Evolutionary conservation across 805 yeast genomes (phyloP).

Genomic region (Starmerella floricola): DNA sequence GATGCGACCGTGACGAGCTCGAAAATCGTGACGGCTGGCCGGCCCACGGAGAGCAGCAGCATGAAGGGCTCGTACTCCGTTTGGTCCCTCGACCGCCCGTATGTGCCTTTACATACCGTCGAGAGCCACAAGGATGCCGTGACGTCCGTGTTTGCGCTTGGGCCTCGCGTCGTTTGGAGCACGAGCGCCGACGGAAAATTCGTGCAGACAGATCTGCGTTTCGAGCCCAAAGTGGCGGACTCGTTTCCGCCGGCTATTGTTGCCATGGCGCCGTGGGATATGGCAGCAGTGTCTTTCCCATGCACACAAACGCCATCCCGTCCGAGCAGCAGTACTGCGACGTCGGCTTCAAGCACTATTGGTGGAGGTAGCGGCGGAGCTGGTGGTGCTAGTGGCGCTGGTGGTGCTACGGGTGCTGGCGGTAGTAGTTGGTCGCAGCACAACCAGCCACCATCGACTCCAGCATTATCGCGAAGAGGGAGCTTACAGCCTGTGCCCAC

Average conservation of each 20-base stretch:
- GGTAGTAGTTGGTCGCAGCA: no score
- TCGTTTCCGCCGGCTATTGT: constrained; percentile 41
- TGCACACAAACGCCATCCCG: background rate
- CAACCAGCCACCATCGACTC: background rate
- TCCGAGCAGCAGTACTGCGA: no score
- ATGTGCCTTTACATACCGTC: constrained; percentile 50
- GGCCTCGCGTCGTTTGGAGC: constrained; percentile 32
- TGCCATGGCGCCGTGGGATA: constrained; percentile 43
- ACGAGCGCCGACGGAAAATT: constrained; percentile 41
- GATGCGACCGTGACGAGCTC: constrained; percentile 2
- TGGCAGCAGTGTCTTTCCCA: constrained; percentile 11
- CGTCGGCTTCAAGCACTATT: no score
- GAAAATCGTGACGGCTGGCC: constrained; percentile 17
- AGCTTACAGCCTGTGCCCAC: background rate
- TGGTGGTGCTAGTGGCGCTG: background rate
- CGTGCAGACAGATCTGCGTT: constrained; percentile 37
- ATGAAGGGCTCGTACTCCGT: constrained; percentile 11
- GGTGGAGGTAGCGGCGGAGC: background rate
- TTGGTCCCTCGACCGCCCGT: constrained; percentile 40
- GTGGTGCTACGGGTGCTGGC: no score
- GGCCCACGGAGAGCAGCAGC: constrained; percentile 14
- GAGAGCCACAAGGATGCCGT: constrained; percentile 40
- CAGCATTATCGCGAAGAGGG: background rate
- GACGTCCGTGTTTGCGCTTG: constrained; percentile 36
- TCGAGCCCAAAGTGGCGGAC: constrained; percentile 36